Conservation (phyloP, 2,329 filamentous ascomycete genomes). For the Ciborinia camelliae region DNA sequence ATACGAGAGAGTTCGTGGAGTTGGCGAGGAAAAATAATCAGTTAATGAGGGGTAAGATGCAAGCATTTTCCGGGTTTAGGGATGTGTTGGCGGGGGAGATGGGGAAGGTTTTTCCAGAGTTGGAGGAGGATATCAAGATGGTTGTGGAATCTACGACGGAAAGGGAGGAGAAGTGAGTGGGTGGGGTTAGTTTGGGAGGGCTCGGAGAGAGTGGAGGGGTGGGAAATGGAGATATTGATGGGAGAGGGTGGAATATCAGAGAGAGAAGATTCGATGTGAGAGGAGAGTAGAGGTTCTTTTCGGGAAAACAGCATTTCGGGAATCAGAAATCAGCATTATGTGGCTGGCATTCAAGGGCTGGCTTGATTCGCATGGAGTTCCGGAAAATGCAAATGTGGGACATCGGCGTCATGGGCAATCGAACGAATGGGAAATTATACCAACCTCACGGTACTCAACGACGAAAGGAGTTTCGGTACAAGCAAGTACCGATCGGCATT, state of each 20-base stretch:
- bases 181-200: not conserved
- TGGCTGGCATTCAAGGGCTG: constrained; percentile 5
- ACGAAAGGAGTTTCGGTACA: not conserved
- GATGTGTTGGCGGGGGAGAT: constrained; percentile 54
- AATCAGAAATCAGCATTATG: not conserved
- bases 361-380: constrained; percentile 10
- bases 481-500: not conserved
- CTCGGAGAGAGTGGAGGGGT: not conserved
- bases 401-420: constrained; percentile 3
- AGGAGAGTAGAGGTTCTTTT: not conserved
- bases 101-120: constrained; percentile 34
- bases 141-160: constrained; percentile 29
- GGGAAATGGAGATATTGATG: not conserved
- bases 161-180: not conserved
- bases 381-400: constrained; percentile 3
- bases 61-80: constrained; percentile 58
- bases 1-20: constrained; percentile 71
- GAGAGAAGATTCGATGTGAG: not conserved
- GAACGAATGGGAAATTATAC: not conserved
- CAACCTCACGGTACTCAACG: not conserved
- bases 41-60: constrained; percentile 61
- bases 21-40: constrained; percentile 63
- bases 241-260: not conserved
- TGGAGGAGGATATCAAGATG: constrained; percentile 33
- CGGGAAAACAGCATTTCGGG: not conserved